A percentile compares a stretch with the other conserved stretches of the same genome.
Evolutionary conservation across 345 rosid genomes (phyloP).

Genomic region (Eutrema japonicum): DNA sequence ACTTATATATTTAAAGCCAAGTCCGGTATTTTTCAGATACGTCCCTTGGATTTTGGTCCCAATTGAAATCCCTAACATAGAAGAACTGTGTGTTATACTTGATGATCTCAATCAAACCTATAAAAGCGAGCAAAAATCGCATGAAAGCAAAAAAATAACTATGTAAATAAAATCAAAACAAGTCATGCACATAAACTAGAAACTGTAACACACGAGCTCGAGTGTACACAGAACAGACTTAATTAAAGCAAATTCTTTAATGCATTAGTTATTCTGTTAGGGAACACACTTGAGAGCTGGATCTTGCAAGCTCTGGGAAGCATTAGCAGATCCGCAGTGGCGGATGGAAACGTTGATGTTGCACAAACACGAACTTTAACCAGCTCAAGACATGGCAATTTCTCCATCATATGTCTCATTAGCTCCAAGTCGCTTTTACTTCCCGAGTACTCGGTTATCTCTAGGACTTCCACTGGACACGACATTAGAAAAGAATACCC

Average conservation of each 20-base stretch:
- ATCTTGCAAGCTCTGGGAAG: not conserved
- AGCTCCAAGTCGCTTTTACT: not conserved
- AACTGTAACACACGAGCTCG: no score
- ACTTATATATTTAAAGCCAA: no score
- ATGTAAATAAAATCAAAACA: no score
- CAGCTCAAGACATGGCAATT: conserved; percentile 6
- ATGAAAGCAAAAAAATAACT: no score
- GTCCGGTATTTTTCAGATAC: no score
- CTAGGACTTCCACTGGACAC: conserved; percentile 10
- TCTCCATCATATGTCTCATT: conserved; percentile 1
- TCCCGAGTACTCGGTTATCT: not conserved
- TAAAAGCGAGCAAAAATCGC: no score
- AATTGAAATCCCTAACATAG: no score
- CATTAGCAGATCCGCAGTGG: not conserved
- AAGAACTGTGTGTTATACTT: no score
- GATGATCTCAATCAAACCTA: no score
- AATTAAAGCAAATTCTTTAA: not conserved
- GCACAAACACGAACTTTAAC: not conserved
- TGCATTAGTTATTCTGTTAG: not conserved
- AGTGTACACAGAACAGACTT: no score
- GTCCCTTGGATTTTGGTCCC: no score
- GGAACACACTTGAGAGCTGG: not conserved
- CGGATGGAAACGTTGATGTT: not conserved
- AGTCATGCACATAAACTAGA: no score
- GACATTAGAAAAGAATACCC: not conserved